Evolutionary conservation across 805 yeast species (phyloP).

Genomic region (Metschnikowia orientalis): DNA sequence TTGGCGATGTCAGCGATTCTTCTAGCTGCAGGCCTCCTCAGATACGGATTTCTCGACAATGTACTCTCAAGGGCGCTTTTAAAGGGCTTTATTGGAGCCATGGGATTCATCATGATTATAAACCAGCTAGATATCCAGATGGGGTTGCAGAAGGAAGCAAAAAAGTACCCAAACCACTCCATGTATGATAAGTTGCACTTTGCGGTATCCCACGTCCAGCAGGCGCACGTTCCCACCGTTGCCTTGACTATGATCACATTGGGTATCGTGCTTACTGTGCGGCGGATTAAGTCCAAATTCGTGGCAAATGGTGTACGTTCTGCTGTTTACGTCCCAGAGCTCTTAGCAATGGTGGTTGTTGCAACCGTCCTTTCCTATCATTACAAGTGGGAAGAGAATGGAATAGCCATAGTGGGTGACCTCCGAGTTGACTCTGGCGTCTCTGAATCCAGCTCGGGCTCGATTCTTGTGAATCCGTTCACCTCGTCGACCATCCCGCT

Average conservation of each 20-base stretch:
- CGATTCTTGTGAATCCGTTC: slow-evolving; percentile 22
- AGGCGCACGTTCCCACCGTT: slow-evolving; percentile 11
- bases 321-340: slow-evolving; percentile 30
- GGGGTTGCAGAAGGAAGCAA: slow-evolving; percentile 23
- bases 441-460: neutral
- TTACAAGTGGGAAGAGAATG: slow-evolving; percentile 23
- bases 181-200: slow-evolving; percentile 13
- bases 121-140: slow-evolving; percentile 47
- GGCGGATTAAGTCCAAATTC: slow-evolving; percentile 18
- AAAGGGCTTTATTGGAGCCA: slow-evolving; percentile 81
- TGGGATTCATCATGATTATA: slow-evolving; percentile 77
- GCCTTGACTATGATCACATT: slow-evolving; percentile 21
- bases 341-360: slow-evolving; percentile 28
- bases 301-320: slow-evolving; percentile 15
- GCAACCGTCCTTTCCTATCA: slow-evolving; percentile 26
- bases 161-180: slow-evolving; percentile 20
- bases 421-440: too few relatives aligned
- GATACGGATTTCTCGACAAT: slow-evolving; percentile 82
- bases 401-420: slow-evolving; percentile 30
- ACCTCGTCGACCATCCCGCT: slow-evolving; percentile 16
- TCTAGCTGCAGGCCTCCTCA: slow-evolving; percentile 40
- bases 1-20: slow-evolving; percentile 19
- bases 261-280: slow-evolving; percentile 19
- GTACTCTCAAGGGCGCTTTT: slow-evolving; percentile 72
- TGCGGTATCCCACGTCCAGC: slow-evolving; percentile 6